phyloP scores from a whole-genome alignment of 2,329 filamentous ascomycete species.

The Aspergillus calidoustus region DNA sequence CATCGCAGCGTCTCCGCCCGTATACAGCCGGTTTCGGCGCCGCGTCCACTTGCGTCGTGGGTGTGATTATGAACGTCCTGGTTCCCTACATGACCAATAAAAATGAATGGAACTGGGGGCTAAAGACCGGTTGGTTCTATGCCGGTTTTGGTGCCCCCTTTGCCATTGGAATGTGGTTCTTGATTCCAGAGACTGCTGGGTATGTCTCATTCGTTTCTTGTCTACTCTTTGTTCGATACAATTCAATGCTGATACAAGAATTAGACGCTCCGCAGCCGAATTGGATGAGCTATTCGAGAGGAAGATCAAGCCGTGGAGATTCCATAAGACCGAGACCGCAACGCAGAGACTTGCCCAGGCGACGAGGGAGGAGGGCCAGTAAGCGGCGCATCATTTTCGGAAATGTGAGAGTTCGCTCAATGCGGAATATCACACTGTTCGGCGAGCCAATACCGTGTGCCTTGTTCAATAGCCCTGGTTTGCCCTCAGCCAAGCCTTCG shows the following conservation, averaged over 20 bases:
- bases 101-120: conserved; percentile 20
- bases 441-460: no score
- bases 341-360: background rate
- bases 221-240: background rate
- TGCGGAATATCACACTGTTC: no score
- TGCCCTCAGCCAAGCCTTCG: no score
- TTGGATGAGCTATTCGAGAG: background rate
- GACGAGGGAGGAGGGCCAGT: background rate
- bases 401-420: no score
- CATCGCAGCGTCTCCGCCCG: conserved; percentile 40
- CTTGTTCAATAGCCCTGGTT: no score
- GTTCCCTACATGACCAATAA: conserved; percentile 19
- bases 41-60: conserved; percentile 14
- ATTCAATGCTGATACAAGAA: background rate
- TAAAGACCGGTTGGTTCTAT: conserved; percentile 21
- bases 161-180: conserved; percentile 18
- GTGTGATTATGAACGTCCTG: conserved; percentile 14
- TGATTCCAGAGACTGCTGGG: conserved; percentile 18
- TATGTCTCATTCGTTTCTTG: background rate
- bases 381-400: background rate
- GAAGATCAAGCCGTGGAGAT: background rate
- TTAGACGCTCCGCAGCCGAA: background rate
- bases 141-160: conserved; percentile 16
- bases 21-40: conserved; percentile 20
- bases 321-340: background rate